phyloP scores from a whole-genome alignment of 768 basidiomycete species.

The Cystobasidium onofrii region DNA sequence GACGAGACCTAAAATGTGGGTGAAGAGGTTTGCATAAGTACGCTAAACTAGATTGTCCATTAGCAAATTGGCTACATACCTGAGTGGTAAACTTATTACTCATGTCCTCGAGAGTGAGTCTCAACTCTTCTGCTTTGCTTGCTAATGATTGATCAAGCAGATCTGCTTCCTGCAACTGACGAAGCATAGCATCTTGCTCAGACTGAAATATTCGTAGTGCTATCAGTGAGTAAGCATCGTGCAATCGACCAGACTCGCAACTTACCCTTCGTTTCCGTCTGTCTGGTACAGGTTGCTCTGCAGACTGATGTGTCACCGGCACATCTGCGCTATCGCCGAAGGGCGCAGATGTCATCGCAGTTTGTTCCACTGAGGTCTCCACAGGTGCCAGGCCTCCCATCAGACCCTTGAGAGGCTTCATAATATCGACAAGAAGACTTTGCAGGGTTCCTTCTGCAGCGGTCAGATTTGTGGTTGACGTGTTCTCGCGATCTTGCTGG shows the following conservation, averaged over 20 bases:
- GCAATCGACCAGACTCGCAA: background rate
- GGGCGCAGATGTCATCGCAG: background rate
- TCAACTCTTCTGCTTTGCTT: constrained; percentile 1
- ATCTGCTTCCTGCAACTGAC: constrained; percentile 12
- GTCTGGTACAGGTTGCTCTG: background rate
- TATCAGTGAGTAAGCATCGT: too few relatives aligned
- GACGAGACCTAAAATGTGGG: constrained; percentile 11
- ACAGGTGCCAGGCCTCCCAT: background rate
- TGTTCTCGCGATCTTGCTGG: background rate
- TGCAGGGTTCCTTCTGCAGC: background rate
- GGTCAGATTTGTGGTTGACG: background rate
- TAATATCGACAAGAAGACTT: background rate
- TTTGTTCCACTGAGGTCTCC: background rate
- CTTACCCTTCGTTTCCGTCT: background rate
- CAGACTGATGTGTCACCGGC: background rate
- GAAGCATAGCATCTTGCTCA: constrained; percentile 10
- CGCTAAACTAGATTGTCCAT: background rate
- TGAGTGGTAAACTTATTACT: constrained; percentile 3
- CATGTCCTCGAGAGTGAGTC: constrained; percentile 12
- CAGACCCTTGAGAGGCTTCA: background rate
- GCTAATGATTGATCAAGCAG: constrained; percentile 4
- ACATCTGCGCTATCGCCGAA: background rate
- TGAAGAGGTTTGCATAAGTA: background rate
- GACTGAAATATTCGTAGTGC: background rate
- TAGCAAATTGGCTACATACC: background rate